Conservation (phyloP, 1,139 yeast species). For the Sugiyamaella grinbergsii region DNA sequence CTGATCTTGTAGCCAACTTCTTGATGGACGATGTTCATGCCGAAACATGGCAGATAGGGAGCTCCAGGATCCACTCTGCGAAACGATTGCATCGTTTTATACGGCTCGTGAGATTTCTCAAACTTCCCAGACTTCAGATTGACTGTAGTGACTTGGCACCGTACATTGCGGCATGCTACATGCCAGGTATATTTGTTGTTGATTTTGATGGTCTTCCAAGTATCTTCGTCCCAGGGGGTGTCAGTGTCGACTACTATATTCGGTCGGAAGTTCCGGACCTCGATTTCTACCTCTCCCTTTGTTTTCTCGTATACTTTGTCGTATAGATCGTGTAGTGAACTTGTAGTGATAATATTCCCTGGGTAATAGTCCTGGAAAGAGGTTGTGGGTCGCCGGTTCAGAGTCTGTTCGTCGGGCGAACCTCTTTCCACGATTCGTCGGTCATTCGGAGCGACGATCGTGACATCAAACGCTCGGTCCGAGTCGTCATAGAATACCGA, state of each 20-base stretch:
- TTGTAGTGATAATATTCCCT: constrained; percentile 44
- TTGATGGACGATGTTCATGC: constrained; percentile 44
- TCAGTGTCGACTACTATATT: constrained; percentile 43
- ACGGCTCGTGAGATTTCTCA: constrained; percentile 42
- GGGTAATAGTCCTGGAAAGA: constrained; percentile 52
- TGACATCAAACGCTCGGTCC: constrained; percentile 20
- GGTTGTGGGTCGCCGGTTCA: constrained; percentile 29
- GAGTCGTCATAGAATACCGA: constrained; percentile 23
- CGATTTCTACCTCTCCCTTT: constrained; percentile 31
- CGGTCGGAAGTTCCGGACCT: constrained; percentile 45
- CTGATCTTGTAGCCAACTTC: constrained; percentile 35
- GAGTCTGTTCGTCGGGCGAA: constrained; percentile 24
- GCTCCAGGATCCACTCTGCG: constrained; percentile 46
- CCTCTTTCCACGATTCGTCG: constrained; percentile 44
- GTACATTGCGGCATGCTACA: constrained; percentile 41
- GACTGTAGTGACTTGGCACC: constrained; percentile 49
- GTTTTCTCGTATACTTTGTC: constrained; percentile 29
- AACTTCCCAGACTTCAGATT: constrained; percentile 40
- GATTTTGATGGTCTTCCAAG: constrained; percentile 43
- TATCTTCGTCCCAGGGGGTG: constrained; percentile 45
- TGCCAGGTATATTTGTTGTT: constrained; percentile 36
- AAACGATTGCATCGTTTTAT: constrained; percentile 42
- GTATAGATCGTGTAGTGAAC: constrained; percentile 42
- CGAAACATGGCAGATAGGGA: constrained; percentile 44
- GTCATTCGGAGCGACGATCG: constrained; percentile 39